phyloP scores from a whole-genome alignment of 2,329 filamentous ascomycete genomes.

The Didymella glomerata region DNA sequence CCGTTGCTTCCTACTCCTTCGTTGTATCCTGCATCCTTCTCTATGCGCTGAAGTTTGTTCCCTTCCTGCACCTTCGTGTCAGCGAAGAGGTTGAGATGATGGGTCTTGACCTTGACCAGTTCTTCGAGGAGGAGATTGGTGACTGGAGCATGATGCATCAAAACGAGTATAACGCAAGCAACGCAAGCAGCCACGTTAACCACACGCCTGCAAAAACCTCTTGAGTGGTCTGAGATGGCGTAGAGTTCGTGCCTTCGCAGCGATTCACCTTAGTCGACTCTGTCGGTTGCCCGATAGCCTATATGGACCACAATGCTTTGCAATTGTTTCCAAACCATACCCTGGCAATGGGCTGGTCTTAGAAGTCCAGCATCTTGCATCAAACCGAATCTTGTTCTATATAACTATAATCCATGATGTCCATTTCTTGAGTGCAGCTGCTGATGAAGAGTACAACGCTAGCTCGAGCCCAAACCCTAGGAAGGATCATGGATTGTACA shows the following conservation, averaged over 20 bases:
- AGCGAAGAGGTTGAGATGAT: constrained; percentile 64
- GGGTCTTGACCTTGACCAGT: constrained; percentile 64
- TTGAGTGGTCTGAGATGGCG: background rate
- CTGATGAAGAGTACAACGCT: background rate
- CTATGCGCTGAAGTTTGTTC: constrained; percentile 62
- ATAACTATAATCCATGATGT: constrained; percentile 7
- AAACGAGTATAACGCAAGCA: constrained; percentile 30
- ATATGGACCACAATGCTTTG: background rate
- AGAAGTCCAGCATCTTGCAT: background rate
- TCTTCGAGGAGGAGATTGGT: constrained; percentile 66
- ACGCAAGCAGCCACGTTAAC: constrained; percentile 28
- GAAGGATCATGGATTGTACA: no score
- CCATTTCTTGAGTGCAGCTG: background rate
- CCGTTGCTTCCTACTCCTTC: constrained; percentile 64
- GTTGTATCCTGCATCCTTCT: constrained; percentile 62
- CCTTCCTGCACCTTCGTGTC: constrained; percentile 63
- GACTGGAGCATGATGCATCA: constrained; percentile 56
- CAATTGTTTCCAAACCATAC: background rate
- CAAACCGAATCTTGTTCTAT: constrained; percentile 1
- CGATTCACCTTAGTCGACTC: background rate
- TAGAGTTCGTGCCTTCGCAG: background rate
- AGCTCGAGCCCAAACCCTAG: background rate
- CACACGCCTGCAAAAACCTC: constrained; percentile 4
- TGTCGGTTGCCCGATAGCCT: background rate
- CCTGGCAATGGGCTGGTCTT: background rate